These are phyloP conservation scores for Rhytidiadelphus loreus DNA, from an alignment of 225 moss, liverwort and hornwort genomes.

Conservation along the genomic window DNA sequence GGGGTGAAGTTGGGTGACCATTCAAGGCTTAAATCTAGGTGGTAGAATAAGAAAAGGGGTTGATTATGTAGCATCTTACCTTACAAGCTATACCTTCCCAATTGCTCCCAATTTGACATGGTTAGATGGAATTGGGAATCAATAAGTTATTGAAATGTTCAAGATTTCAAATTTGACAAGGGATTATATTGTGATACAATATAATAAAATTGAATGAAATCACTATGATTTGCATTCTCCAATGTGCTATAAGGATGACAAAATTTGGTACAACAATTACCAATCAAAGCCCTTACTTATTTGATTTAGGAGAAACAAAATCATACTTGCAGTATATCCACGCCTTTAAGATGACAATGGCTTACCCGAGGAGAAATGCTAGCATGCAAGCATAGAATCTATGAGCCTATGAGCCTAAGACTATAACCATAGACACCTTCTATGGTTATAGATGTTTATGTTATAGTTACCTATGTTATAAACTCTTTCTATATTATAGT, in stretches of 20 bases:
- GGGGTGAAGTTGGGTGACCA: neutral
- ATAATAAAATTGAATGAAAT: neutral
- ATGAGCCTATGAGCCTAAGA: too few species aligned
- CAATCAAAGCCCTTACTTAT: neutral
- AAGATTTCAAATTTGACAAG: neutral
- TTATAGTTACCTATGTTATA: too few species aligned
- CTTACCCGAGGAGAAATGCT: too few species aligned
- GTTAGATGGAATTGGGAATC: neutral
- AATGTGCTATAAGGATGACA: fast-evolving
- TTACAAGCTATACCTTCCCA: neutral
- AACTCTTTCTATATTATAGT: too few species aligned
- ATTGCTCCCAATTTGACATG: neutral
- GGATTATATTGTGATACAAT: too few species aligned
- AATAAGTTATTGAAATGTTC: neutral
- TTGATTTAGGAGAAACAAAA: neutral
- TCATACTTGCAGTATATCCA: fast-evolving
- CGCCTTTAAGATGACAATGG: neutral
- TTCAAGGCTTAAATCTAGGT: neutral
- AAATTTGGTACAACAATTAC: neutral
- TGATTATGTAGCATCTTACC: neutral
- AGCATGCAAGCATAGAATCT: too few species aligned
- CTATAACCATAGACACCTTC: too few species aligned
- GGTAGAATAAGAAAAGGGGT: neutral
- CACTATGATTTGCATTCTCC: neutral
- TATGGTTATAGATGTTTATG: too few species aligned